Conservation (phyloP, 2,329 filamentous ascomycete genomes). For the Colletotrichum ledebouriae region DNA sequence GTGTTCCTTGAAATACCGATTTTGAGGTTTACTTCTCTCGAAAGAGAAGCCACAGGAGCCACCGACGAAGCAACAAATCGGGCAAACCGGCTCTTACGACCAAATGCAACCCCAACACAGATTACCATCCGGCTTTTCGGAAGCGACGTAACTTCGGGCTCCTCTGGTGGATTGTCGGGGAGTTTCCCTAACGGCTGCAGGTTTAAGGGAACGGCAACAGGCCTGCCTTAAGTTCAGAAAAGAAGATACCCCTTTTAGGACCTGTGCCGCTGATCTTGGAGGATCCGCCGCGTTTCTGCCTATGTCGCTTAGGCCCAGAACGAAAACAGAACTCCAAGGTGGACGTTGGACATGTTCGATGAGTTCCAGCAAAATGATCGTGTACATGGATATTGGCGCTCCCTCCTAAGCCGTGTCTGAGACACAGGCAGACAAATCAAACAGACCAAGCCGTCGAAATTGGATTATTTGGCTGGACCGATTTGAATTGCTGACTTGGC, state of each 20-base stretch:
- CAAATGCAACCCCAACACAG: no score
- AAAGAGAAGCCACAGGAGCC: not conserved
- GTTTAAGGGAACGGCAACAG: conserved; percentile 1
- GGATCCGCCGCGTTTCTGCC: conserved; percentile 11
- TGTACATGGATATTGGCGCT: no score
- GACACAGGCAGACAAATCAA: no score
- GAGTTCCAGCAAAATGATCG: no score
- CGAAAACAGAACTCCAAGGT: not conserved
- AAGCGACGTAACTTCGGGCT: conserved; percentile 3
- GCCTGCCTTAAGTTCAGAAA: not conserved
- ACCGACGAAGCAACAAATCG: not conserved
- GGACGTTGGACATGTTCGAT: not conserved
- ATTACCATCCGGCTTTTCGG: conserved; percentile 9
- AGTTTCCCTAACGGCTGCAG: conserved; percentile 28
- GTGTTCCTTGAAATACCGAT: not conserved
- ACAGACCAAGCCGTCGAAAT: no score
- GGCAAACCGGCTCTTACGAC: not conserved
- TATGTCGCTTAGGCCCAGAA: not conserved
- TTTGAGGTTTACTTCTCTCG: not conserved
- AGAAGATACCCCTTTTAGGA: conserved; percentile 12
- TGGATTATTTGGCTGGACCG: no score
- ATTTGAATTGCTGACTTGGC: not conserved
- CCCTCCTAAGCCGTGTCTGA: no score
- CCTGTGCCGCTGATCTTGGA: conserved; percentile 26
- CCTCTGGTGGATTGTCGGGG: conserved; percentile 5